A percentile compares a stretch with the other conserved stretches of the same genome.
Evolutionary conservation across 768 basidiomycete genomes (phyloP).

Genomic region (Boletus vermiculosoides): DNA sequence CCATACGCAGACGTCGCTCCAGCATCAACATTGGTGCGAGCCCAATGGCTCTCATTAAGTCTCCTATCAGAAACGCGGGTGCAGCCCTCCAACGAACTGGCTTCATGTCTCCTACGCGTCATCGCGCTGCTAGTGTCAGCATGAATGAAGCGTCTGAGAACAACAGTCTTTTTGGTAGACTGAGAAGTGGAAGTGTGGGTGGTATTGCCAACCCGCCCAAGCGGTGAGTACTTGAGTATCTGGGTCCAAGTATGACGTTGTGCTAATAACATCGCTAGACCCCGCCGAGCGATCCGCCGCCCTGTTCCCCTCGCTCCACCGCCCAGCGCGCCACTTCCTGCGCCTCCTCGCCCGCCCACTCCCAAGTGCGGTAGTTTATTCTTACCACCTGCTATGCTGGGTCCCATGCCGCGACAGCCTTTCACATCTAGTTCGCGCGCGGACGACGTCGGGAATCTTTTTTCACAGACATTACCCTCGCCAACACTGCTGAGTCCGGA

Average conservation of each 20-base stretch:
- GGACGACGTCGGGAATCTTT: slow-evolving; percentile 1
- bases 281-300: slow-evolving; percentile 39
- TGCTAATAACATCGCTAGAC: slow-evolving; percentile 27
- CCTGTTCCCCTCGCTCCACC: slow-evolving; percentile 28
- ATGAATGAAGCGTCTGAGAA: slow-evolving; percentile 34
- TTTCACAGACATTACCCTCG: not conserved
- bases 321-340: slow-evolving; percentile 30
- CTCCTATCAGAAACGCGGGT: slow-evolving; percentile 50
- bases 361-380: slow-evolving; percentile 13
- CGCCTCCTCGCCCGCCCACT: slow-evolving; percentile 25
- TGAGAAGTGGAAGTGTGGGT: slow-evolving; percentile 53
- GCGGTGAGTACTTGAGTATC: slow-evolving; percentile 36
- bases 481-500: slow-evolving; percentile 11
- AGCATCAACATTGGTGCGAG: slow-evolving; percentile 55
- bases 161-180: slow-evolving; percentile 48
- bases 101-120: slow-evolving; percentile 37
- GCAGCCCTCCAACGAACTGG: slow-evolving; percentile 51
- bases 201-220: slow-evolving; percentile 32
- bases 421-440: slow-evolving; percentile 6
- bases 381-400: slow-evolving; percentile 19
- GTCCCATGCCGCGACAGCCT: slow-evolving; percentile 20
- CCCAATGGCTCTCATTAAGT: slow-evolving; percentile 58
- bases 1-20: slow-evolving; percentile 60
- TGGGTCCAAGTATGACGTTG: not conserved
- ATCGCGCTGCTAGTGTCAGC: slow-evolving; percentile 47